These are phyloP conservation scores for Alternaria sp. DNA, from an alignment of 2,329 filamentous ascomycete species.

Conservation along the genomic window DNA sequence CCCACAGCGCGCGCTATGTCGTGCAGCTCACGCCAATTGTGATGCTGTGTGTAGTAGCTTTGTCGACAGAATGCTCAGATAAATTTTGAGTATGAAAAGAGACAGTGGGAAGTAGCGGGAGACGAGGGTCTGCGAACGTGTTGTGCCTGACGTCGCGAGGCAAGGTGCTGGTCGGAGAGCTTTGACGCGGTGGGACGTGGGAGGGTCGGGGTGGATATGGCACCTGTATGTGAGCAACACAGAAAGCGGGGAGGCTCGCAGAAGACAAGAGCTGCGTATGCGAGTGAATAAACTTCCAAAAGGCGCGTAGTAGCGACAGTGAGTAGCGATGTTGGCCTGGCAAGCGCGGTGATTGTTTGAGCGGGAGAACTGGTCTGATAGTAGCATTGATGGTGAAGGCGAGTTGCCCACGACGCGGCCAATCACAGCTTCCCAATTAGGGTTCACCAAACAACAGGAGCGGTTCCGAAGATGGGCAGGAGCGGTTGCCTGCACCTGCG, in stretches of 20 bases:
- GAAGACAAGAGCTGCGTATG: slow-evolving; percentile 6
- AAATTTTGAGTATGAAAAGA: not conserved
- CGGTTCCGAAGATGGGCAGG: not conserved
- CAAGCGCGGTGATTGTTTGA: slow-evolving; percentile 23
- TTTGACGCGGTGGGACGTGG: slow-evolving; percentile 7
- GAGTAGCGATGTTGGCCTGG: slow-evolving; percentile 14
- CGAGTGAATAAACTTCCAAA: slow-evolving; percentile 23
- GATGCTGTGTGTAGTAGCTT: not conserved
- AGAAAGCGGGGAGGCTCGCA: not conserved
- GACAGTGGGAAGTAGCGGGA: not conserved
- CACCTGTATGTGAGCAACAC: slow-evolving; percentile 2
- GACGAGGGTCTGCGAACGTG: not conserved
- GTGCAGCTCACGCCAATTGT: slow-evolving; percentile 1
- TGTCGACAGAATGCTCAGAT: not conserved
- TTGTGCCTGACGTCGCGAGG: not conserved
- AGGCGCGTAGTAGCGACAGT: slow-evolving; percentile 18
- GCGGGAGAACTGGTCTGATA: slow-evolving; percentile 15
- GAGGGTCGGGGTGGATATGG: not conserved
- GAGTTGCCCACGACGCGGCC: slow-evolving; percentile 1
- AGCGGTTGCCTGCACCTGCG: not conserved
- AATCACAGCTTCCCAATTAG: slow-evolving; percentile 4
- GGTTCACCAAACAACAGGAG: not conserved
- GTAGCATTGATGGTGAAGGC: slow-evolving; percentile 21
- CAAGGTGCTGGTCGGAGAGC: slow-evolving; percentile 2
- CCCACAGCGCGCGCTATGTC: slow-evolving; percentile 2